Conservation (phyloP, 768 basidiomycete genomes). For the Termitomyces sp. region DNA sequence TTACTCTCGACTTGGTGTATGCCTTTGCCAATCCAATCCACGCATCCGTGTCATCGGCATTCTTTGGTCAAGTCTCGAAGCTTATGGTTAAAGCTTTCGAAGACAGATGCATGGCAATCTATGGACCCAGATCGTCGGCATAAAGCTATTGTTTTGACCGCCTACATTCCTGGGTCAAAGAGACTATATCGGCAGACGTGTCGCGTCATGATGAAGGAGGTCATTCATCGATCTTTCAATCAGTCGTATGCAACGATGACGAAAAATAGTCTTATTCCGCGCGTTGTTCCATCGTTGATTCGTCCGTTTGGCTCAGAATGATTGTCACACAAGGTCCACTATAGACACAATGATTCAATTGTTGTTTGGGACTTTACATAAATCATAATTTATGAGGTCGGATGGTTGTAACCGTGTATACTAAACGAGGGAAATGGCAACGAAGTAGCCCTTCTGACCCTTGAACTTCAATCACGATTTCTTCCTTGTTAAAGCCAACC, state of each 20-base stretch:
- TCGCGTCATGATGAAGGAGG: too few relatives aligned
- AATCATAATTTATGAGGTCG: conserved; percentile 9
- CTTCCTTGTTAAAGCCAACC: conserved; percentile 41
- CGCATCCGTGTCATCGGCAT: conserved; percentile 73
- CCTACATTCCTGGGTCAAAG: not conserved
- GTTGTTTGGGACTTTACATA: not conserved
- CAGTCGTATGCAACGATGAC: not conserved
- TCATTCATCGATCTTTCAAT: not conserved
- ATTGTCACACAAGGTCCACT: not conserved
- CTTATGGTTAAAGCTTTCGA: conserved; percentile 95
- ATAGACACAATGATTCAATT: not conserved
- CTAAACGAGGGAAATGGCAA: conserved; percentile 50
- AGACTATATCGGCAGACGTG: not conserved
- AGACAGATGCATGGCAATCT: conserved; percentile 68
- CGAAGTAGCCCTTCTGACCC: conserved; percentile 33
- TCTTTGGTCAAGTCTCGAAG: conserved; percentile 83
- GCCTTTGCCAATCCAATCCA: conserved; percentile 86
- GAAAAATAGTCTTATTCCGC: not conserved
- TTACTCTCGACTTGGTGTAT: conserved; percentile 81
- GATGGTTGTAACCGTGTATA: conserved; percentile 24
- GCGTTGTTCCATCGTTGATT: not conserved
- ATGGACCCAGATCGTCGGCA: conserved; percentile 39
- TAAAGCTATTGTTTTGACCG: not conserved
- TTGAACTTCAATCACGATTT: conserved; percentile 42
- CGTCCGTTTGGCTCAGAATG: not conserved